phyloP scores from a whole-genome alignment of 768 basidiomycete species.

The Amanita thiersii region DNA sequence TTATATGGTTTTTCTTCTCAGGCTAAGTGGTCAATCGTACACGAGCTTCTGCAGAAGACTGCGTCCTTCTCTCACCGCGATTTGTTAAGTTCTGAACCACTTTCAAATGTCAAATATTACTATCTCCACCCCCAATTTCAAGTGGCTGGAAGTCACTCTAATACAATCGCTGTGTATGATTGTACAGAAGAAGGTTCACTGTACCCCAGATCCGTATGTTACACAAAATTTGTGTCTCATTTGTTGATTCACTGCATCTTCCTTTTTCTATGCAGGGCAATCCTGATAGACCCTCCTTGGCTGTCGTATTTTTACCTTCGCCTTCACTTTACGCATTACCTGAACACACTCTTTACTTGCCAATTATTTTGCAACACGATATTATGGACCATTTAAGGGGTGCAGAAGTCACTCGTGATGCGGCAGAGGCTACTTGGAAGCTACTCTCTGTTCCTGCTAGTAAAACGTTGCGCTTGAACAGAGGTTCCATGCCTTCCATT shows the following conservation, averaged over 20 bases:
- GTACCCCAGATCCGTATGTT: slow-evolving; percentile 26
- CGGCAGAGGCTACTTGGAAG: slow-evolving; percentile 36
- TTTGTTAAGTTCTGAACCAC: slow-evolving; percentile 10
- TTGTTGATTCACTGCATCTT: slow-evolving; percentile 27
- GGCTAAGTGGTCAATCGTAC: slow-evolving; percentile 55
- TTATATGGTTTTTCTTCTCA: slow-evolving; percentile 58
- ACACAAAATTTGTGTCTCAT: slow-evolving; percentile 17
- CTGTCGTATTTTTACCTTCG: slow-evolving; percentile 59
- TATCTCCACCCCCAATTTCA: slow-evolving; percentile 20
- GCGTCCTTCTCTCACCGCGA: slow-evolving; percentile 30
- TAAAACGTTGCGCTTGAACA: slow-evolving; percentile 30
- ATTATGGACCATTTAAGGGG: slow-evolving; percentile 15
- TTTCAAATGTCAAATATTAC: slow-evolving; percentile 16
- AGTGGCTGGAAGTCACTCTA: slow-evolving; percentile 18
- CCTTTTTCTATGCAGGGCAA: slow-evolving; percentile 32
- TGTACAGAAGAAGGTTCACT: slow-evolving; percentile 21
- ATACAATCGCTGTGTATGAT: slow-evolving; percentile 29
- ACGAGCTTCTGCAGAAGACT: slow-evolving; percentile 50
- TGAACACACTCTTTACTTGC: slow-evolving; percentile 45
- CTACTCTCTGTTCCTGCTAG: slow-evolving; percentile 30
- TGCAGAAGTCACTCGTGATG: slow-evolving; percentile 18
- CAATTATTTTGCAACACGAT: slow-evolving; percentile 35
- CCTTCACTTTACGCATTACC: slow-evolving; percentile 25
- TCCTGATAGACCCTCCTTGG: slow-evolving; percentile 48
- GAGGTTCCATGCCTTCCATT: slow-evolving; percentile 25